phyloP scores from a whole-genome alignment of 2,329 filamentous ascomycete species.

The Ascochyta lentis region DNA sequence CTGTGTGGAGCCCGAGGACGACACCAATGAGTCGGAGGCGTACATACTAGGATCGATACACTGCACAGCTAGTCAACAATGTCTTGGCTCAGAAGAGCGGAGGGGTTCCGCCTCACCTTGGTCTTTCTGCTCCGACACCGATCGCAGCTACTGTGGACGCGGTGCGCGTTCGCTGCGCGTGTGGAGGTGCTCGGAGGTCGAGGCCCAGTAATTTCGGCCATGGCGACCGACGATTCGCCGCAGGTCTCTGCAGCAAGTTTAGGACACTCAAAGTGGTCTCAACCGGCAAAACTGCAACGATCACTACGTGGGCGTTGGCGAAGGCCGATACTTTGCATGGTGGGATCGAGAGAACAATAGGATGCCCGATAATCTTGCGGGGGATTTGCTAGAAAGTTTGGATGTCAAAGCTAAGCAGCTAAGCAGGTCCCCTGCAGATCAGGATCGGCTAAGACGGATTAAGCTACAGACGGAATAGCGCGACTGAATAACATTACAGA shows the following conservation, averaged over 20 bases:
- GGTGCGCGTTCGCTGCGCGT: constrained; percentile 39
- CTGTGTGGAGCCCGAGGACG: constrained; percentile 11
- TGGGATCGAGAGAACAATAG: constrained; percentile 10
- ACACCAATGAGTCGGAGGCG: constrained; percentile 11
- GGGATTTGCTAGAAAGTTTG: constrained; percentile 7
- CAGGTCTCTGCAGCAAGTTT: neutral
- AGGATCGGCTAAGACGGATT: constrained; percentile 11
- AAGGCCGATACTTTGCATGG: constrained; percentile 7
- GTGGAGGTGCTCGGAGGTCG: constrained; percentile 24
- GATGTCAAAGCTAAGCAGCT: constrained; percentile 7
- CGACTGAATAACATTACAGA: neutral
- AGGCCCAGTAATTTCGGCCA: constrained; percentile 35
- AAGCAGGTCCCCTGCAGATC: constrained; percentile 10
- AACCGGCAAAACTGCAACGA: constrained; percentile 7
- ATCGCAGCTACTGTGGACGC: constrained; percentile 48
- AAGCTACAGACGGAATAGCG: constrained; percentile 4
- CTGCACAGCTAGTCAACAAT: constrained; percentile 33
- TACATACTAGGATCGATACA: constrained; percentile 49
- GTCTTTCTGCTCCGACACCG: constrained; percentile 48
- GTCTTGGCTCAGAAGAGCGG: constrained; percentile 27
- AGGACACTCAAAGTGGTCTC: constrained; percentile 4
- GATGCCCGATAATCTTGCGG: constrained; percentile 12
- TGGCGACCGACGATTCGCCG: constrained; percentile 21
- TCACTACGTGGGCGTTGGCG: constrained; percentile 6
- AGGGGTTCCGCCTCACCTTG: constrained; percentile 34